Percentiles rank a stretch among this genome's conserved stretches.
These are phyloP conservation scores for Globisporangium lucens DNA, from an alignment of 352 stramenopile genomes.

Conservation along the genomic window DNA sequence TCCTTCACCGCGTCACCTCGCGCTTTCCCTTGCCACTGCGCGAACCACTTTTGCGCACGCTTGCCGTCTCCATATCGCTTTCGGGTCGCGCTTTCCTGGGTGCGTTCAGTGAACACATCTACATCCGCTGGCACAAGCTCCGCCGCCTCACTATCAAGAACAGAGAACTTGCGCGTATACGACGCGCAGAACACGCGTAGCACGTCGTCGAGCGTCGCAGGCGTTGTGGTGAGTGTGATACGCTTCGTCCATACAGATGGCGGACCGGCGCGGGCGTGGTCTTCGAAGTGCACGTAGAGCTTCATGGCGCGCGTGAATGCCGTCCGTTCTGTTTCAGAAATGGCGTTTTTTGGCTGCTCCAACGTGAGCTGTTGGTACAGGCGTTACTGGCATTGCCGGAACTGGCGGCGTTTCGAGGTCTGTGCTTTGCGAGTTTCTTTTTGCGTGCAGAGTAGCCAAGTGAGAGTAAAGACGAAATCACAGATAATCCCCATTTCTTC, in stretches of 20 bases:
- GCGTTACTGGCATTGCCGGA: too few relatives aligned
- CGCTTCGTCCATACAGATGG: slow-evolving; percentile 45
- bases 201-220: slow-evolving; percentile 37
- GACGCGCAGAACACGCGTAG: slow-evolving; percentile 34
- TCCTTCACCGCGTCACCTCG: background rate
- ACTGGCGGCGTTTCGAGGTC: too few relatives aligned
- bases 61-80: slow-evolving; percentile 6
- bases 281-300: slow-evolving; percentile 73
- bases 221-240: slow-evolving; percentile 30
- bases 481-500: too few relatives aligned
- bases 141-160: background rate
- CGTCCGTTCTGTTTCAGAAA: background rate
- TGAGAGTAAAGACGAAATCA: too few relatives aligned
- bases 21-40: background rate
- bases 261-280: slow-evolving; percentile 10
- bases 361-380: background rate
- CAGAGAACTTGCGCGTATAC: slow-evolving; percentile 43
- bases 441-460: too few relatives aligned
- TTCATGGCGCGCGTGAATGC: slow-evolving; percentile 2
- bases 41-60: slow-evolving; percentile 7
- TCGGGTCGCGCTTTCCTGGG: slow-evolving; percentile 22
- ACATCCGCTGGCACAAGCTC: slow-evolving; percentile 26
- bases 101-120: slow-evolving; percentile 39
- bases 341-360: background rate
- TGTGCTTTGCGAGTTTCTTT: too few relatives aligned